Percentiles rank a stretch among this genome's conserved stretches.
Conservation (phyloP, 805 yeast species). For the Sugiyamaella marilandica region DNA sequence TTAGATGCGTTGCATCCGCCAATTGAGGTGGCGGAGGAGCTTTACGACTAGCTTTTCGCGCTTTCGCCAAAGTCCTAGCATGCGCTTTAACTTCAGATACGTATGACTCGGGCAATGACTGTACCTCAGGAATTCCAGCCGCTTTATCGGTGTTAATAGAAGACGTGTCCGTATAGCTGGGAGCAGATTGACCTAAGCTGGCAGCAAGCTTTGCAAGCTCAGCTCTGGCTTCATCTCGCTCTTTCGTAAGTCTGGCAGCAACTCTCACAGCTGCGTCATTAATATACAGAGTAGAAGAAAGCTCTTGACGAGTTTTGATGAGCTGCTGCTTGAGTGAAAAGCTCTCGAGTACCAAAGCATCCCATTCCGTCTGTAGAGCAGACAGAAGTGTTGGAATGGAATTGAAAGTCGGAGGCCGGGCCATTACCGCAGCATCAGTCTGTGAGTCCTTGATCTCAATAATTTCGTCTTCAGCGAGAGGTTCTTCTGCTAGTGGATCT, state of each 20-base stretch:
- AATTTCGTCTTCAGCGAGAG: constrained; percentile 54
- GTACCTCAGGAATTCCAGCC: not conserved
- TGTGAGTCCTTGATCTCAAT: constrained; percentile 36
- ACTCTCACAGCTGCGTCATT: constrained; percentile 90
- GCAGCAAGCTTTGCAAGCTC: constrained; percentile 52
- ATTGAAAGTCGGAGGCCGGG: constrained; percentile 45
- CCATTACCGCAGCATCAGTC: constrained; percentile 32
- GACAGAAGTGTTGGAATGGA: constrained; percentile 77
- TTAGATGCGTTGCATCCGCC: constrained; percentile 9
- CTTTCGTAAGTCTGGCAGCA: constrained; percentile 68
- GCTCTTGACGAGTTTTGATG: constrained; percentile 58
- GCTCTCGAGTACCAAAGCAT: constrained; percentile 74
- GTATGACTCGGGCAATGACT: not conserved
- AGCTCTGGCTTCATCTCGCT: constrained; percentile 66
- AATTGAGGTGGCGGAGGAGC: constrained; percentile 8
- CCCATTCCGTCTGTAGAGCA: constrained; percentile 85
- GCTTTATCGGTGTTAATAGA: not conserved
- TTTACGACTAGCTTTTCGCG: constrained; percentile 14
- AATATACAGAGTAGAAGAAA: constrained; percentile 72
- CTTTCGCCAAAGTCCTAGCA: not conserved
- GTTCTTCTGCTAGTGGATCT: constrained; percentile 73
- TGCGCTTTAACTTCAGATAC: not conserved
- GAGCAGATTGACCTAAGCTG: constrained; percentile 19
- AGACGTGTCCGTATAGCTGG: not conserved
- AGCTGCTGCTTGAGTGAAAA: constrained; percentile 72